Evolutionary conservation across 208 protist species (phyloP).

Genomic region (Strigomonas oncopelti): DNA sequence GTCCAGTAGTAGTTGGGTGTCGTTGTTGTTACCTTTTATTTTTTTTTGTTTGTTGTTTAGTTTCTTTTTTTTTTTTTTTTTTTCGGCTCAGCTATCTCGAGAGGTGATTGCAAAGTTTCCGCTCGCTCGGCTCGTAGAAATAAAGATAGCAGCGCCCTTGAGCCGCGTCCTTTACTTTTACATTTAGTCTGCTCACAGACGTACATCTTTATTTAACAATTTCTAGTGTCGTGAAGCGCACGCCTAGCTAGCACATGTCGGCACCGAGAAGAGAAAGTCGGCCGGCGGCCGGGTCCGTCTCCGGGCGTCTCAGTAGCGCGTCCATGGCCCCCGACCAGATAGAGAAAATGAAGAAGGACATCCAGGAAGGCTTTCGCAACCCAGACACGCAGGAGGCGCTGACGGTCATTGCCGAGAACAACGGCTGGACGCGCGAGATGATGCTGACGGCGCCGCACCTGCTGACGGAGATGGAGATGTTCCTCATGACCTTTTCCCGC

Average conservation of each 20-base stretch:
- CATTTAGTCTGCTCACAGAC: too few relatives aligned
- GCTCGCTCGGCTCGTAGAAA: too few relatives aligned
- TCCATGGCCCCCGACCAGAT: conserved; percentile 15
- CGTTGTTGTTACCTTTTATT: background rate
- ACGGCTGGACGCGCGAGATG: conserved; percentile 74
- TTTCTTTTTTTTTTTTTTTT: background rate
- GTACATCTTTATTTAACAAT: too few relatives aligned
- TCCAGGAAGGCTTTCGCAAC: conserved; percentile 40
- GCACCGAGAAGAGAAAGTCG: background rate
- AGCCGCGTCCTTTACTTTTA: background rate
- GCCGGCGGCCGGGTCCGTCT: background rate
- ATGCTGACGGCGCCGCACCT: conserved; percentile 50
- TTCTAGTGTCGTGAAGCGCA: too few relatives aligned
- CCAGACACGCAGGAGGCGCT: conserved; percentile 57
- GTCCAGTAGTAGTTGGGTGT: too few relatives aligned
- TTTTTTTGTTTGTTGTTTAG: conserved; percentile 18
- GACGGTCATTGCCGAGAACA: conserved; percentile 71
- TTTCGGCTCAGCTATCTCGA: conserved; percentile 6
- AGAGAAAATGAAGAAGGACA: conserved; percentile 40
- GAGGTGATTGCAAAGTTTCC: too few relatives aligned
- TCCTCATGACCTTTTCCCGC: conserved; percentile 66
- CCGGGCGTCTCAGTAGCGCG: background rate
- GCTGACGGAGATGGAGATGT: conserved; percentile 74
- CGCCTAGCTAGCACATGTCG: background rate
- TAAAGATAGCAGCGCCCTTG: background rate